phyloP scores from a whole-genome alignment of 495 filamentous ascomycete genomes.

The Annulohypoxylon stygium region DNA sequence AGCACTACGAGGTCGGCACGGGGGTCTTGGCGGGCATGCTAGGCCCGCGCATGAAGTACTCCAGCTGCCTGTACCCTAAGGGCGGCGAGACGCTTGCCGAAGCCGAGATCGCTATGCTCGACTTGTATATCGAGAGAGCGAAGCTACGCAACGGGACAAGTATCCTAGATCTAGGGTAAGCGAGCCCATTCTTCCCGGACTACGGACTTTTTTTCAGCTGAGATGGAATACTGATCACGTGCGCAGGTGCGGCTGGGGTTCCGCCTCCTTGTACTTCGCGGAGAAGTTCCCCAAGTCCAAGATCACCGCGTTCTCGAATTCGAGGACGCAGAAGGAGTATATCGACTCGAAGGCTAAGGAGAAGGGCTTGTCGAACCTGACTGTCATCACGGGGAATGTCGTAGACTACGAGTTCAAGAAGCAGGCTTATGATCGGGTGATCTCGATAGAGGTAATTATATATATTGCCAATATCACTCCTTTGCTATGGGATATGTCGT shows the following conservation, averaged over 20 bases:
- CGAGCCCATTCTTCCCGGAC: slow-evolving; percentile 22
- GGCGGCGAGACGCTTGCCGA: slow-evolving; percentile 68
- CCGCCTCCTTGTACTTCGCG: slow-evolving; percentile 71
- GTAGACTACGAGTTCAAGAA: slow-evolving; percentile 70
- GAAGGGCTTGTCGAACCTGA: slow-evolving; percentile 67
- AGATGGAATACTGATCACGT: slow-evolving; percentile 21
- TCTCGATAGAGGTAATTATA: slow-evolving; percentile 67
- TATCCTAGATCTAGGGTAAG: slow-evolving; percentile 73
- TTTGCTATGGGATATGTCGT: background rate
- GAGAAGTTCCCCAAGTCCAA: slow-evolving; percentile 68
- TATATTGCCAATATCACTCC: background rate
- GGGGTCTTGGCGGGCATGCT: slow-evolving; percentile 67
- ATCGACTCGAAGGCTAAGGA: slow-evolving; percentile 68
- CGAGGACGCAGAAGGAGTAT: slow-evolving; percentile 71
- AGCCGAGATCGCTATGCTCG: slow-evolving; percentile 75
- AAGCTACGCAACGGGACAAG: slow-evolving; percentile 68
- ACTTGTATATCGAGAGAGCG: slow-evolving; percentile 68
- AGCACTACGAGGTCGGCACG: slow-evolving; percentile 77
- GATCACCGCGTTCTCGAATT: slow-evolving; percentile 75
- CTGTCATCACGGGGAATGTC: slow-evolving; percentile 71
- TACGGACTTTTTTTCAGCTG: background rate
- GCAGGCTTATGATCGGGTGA: slow-evolving; percentile 68
- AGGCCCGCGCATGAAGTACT: slow-evolving; percentile 76
- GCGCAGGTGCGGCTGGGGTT: slow-evolving; percentile 75
- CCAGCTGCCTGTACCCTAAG: slow-evolving; percentile 68